Conservation (phyloP, 2,329 filamentous ascomycete genomes). For the Talaromyces amestolkiae region DNA sequence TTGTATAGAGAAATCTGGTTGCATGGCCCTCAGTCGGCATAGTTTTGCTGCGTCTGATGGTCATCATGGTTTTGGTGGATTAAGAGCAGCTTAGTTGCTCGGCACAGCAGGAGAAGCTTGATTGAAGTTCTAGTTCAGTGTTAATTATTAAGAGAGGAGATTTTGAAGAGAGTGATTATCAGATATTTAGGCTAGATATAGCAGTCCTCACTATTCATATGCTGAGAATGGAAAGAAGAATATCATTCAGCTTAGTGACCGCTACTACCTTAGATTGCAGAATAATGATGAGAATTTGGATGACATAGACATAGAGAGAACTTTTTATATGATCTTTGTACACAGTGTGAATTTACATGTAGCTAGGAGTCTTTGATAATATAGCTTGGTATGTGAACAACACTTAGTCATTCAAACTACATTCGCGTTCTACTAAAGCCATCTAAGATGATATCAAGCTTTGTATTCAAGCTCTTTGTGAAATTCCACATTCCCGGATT, state of each 20-base stretch:
- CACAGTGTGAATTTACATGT: not conserved
- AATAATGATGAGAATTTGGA: not conserved
- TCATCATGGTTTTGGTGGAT: constrained; percentile 27
- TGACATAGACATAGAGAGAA: not conserved
- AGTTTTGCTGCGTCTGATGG: constrained; percentile 40
- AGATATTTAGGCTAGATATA: not conserved
- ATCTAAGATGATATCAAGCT: not conserved
- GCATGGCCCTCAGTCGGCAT: constrained; percentile 51
- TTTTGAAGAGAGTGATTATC: not conserved
- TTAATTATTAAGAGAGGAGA: not conserved
- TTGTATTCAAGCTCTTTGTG: not conserved
- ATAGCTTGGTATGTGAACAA: not conserved
- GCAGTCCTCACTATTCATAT: not conserved
- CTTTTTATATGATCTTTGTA: not conserved
- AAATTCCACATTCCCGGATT: not conserved
- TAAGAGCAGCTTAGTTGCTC: not conserved
- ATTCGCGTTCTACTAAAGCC: not conserved
- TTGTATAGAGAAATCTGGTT: constrained; percentile 54
- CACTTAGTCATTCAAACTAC: not conserved
- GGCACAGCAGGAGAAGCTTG: not conserved
- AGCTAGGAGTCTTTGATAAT: not conserved
- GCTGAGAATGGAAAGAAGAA: not conserved
- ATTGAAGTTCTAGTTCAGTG: not conserved
- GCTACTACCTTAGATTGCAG: not conserved
- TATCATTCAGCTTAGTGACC: not conserved